Percentiles rank a stretch among this genome's conserved stretches.
Conservation (phyloP, 2,329 filamentous ascomycete genomes). For the Aspergillus ruber region DNA sequence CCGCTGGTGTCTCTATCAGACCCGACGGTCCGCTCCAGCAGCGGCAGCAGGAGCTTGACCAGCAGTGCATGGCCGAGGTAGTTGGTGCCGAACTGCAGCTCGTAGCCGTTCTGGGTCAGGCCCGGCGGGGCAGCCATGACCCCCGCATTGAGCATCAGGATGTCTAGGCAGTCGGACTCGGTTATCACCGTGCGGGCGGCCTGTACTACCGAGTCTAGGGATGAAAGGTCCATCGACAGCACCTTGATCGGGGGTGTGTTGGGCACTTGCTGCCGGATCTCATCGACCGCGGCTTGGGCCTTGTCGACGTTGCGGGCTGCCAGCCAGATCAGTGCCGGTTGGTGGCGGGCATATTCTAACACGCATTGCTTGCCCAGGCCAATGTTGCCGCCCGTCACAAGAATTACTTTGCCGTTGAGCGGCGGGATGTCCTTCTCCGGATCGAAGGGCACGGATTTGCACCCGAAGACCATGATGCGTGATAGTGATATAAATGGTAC, state of each 20-base stretch:
- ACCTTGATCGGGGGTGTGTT: conserved; percentile 23
- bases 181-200: conserved; percentile 35
- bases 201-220: conserved; percentile 37
- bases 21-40: not conserved
- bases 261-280: conserved; percentile 24
- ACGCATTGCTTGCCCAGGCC: conserved; percentile 41
- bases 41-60: conserved; percentile 32
- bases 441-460: conserved; percentile 16
- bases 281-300: conserved; percentile 27
- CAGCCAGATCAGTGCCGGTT: conserved; percentile 30
- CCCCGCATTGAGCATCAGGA: conserved; percentile 44
- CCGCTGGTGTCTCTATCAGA: no score
- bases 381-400: conserved; percentile 43
- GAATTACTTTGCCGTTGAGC: conserved; percentile 37
- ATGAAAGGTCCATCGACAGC: conserved; percentile 42
- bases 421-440: conserved; percentile 31
- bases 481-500: no score
- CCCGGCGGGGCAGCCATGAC: conserved; percentile 37
- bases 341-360: conserved; percentile 34
- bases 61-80: conserved; percentile 46
- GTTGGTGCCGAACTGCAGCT: conserved; percentile 46
- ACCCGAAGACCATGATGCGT: no score
- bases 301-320: conserved; percentile 30
- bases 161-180: conserved; percentile 34
- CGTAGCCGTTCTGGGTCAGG: conserved; percentile 43